Base-by-base conservation (phyloP, 495 filamentous ascomycete genomes). In the Gamarada debralockiae region DNA sequence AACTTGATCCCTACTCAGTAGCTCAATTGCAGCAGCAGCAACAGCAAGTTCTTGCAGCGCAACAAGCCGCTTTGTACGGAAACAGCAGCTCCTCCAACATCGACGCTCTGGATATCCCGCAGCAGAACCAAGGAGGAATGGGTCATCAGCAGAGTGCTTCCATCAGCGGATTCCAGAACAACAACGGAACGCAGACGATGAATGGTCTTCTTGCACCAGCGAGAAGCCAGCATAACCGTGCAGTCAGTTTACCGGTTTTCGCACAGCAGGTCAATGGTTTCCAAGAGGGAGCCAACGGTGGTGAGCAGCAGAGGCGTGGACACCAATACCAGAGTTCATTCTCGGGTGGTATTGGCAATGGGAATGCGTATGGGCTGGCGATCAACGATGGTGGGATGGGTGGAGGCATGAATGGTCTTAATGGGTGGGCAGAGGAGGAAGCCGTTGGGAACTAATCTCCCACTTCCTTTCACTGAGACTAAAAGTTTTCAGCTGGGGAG, bases 231-330 rank as follows among this genome's bases (percentile, higher is more conserved):
- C 90, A 96, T 68, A 86, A 82, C 60, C 85, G 90, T 25, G 87
- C 90, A 36, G 88, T 93, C 49, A 92, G 87, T 63, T 70, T 96
- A 56, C 90, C 90, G 0, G 89, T 73, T 5, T 73, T 81, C 38
- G 76, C 75, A 1, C 49, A 70, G 52, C 50, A 78, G 69, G 15
- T 45, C 3, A 57, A 57, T 22, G 53, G 45, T 10, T 63, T 60
- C 48, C 51, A 54, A 23, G 56, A 51, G n/a, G 48, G 43, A 36
- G 70, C 70, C 20, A 69, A 75, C 62, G 45, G 41, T 21, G 33
- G 36, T 23, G 58, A 52, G 15, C 41, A 56, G 33, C 41, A 48
- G 20, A 70, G 76, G 22, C 43, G 62, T 36, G 76, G 78, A 6
- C 77, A 81, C 43, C 77, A 79, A 37, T 80, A 80, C 63, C 78